Percentiles rank a stretch among this genome's conserved stretches.
phyloP scores from a whole-genome alignment of 148 eudicot species.

The Vaccinium darrowii region DNA sequence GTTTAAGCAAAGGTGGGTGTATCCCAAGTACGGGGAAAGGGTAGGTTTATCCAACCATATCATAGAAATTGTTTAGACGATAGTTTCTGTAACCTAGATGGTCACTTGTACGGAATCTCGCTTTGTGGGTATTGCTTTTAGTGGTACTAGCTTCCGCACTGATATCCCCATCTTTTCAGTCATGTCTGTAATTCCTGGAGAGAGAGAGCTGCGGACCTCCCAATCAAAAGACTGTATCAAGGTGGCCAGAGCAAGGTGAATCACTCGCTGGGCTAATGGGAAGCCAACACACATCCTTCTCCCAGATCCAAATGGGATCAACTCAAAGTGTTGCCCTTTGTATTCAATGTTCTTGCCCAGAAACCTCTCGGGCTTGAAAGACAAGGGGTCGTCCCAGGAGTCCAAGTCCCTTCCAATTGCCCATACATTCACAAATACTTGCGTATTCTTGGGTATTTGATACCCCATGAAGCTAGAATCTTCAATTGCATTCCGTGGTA shows the following conservation, averaged over 20 bases:
- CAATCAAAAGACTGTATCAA: slow-evolving; percentile 15
- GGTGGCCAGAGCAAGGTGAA: slow-evolving; percentile 25
- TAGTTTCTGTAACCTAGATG: not conserved
- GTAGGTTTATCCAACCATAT: too few species aligned
- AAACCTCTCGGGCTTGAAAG: slow-evolving; percentile 43
- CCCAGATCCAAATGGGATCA: slow-evolving; percentile 45
- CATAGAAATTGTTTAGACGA: too few species aligned
- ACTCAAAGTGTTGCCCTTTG: slow-evolving; percentile 42
- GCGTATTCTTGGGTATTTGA: slow-evolving; percentile 5
- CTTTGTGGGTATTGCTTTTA: slow-evolving; percentile 14
- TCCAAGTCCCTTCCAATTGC: slow-evolving; percentile 26
- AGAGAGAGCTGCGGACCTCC: not conserved
- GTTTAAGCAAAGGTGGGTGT: too few species aligned
- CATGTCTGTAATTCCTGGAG: slow-evolving; percentile 7
- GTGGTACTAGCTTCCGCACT: not conserved
- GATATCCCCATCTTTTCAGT: slow-evolving; percentile 5
- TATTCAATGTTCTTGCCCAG: slow-evolving; percentile 24
- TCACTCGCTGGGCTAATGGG: slow-evolving; percentile 27
- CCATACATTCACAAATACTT: not conserved
- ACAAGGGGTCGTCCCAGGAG: slow-evolving; percentile 30
- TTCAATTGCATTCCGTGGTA: slow-evolving; percentile 7
- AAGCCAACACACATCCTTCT: slow-evolving; percentile 32
- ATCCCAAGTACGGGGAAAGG: too few species aligned
- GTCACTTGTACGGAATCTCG: not conserved
- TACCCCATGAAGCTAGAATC: slow-evolving; percentile 8